Percentiles rank a stretch among this genome's conserved stretches.
Evolutionary conservation across 768 basidiomycete genomes (phyloP).

Genomic region (Kwoniella bestiolae): DNA sequence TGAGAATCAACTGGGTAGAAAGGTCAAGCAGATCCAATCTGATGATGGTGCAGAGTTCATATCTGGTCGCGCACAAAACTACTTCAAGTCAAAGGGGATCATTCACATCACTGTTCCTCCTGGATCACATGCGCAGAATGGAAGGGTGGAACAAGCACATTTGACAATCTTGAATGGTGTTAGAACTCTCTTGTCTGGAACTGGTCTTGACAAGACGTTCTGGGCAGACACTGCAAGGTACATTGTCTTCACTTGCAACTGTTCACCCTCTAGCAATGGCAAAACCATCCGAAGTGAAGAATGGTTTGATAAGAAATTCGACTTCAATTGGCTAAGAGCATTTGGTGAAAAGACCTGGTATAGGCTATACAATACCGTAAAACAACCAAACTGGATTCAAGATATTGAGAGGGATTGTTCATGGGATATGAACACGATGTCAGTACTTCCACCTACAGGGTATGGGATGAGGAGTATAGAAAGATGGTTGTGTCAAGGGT

Average conservation of each 20-base stretch:
- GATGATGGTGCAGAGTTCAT: constrained; percentile 23
- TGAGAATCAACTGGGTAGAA: constrained; percentile 9
- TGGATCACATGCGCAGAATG: constrained; percentile 33
- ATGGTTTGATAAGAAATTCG: constrained; percentile 15
- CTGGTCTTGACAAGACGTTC: constrained; percentile 15
- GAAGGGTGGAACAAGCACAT: constrained; percentile 33
- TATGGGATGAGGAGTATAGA: not conserved
- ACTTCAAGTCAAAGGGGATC: constrained; percentile 4
- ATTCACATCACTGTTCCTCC: constrained; percentile 22
- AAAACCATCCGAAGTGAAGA: constrained; percentile 5
- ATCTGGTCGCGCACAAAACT: not conserved
- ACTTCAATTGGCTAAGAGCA: constrained; percentile 5
- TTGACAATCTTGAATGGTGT: constrained; percentile 30
- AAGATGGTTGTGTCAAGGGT: constrained; percentile 10
- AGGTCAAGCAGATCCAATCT: constrained; percentile 10
- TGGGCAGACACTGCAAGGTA: constrained; percentile 31
- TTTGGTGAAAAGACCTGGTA: constrained; percentile 3
- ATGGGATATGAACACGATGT: constrained; percentile 1
- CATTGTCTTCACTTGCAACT: constrained; percentile 22
- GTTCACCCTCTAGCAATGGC: constrained; percentile 5
- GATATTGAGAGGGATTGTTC: constrained; percentile 4
- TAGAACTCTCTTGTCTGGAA: constrained; percentile 17
- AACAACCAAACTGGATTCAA: constrained; percentile 3
- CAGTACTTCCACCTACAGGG: constrained; percentile 1
- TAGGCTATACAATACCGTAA: constrained; percentile 2